Evolutionary conservation across 305 asterid genomes (phyloP).

Genomic region (Solanum hybrid): DNA sequence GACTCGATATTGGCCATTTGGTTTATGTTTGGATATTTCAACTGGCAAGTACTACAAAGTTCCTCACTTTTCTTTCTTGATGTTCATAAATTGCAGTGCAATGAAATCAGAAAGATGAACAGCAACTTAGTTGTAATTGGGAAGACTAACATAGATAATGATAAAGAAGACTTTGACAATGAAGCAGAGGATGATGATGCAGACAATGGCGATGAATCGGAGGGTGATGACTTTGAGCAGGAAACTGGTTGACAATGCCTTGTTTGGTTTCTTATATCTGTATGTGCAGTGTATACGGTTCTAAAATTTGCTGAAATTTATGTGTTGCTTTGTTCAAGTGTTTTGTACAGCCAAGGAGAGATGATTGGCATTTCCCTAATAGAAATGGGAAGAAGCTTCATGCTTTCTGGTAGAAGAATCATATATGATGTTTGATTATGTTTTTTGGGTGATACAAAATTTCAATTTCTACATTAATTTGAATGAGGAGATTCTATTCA

Average conservation of each 20-base stretch:
- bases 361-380: neutral
- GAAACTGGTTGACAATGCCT: slow-evolving; percentile 51
- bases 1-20: neutral
- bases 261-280: neutral
- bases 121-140: slow-evolving; percentile 58
- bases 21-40: neutral
- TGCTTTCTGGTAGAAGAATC: neutral
- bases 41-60: neutral
- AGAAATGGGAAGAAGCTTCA: neutral
- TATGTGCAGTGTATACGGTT: neutral
- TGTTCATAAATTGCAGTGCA: slow-evolving; percentile 28
- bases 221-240: slow-evolving; percentile 92
- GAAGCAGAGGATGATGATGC: slow-evolving; percentile 88
- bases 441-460: neutral
- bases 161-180: slow-evolving; percentile 76
- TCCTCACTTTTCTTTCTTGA: neutral
- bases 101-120: slow-evolving; percentile 66
- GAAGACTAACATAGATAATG: slow-evolving; percentile 57
- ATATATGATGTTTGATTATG: neutral
- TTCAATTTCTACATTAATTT: neutral
- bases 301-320: neutral
- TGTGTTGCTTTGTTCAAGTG: neutral
- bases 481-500: neutral
- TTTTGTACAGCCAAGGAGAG: neutral
- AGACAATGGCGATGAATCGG: slow-evolving; percentile 90